phyloP scores from a whole-genome alignment of 2,329 filamentous ascomycete genomes.

The Colletotrichum sp. region DNA sequence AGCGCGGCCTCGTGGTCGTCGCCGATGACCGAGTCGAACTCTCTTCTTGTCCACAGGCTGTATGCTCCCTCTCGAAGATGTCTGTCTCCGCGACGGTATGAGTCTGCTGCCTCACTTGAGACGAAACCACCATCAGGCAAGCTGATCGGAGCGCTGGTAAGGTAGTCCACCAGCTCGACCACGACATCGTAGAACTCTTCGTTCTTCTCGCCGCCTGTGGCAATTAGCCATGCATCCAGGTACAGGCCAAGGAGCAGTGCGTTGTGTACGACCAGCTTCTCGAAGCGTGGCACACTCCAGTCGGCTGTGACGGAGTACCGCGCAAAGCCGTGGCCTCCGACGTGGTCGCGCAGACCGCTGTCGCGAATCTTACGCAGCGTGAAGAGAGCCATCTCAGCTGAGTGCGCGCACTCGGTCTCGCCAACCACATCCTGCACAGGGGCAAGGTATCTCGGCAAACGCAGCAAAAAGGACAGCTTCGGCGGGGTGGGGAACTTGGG shows the following conservation, averaged over 20 bases:
- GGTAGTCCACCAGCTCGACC: constrained; percentile 84
- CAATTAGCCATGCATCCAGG: constrained; percentile 79
- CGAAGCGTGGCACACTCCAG: constrained; percentile 95
- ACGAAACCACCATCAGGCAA: constrained; percentile 77
- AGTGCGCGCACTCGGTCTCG: constrained; percentile 73
- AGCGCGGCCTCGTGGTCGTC: constrained; percentile 57
- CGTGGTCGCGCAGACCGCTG: constrained; percentile 60
- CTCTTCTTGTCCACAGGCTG: constrained; percentile 91
- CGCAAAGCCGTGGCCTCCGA: constrained; percentile 58
- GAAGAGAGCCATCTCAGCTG: constrained; percentile 78
- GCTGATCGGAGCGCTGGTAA: constrained; percentile 74
- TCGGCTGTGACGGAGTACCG: constrained; percentile 90
- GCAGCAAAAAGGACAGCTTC: constrained; percentile 82
- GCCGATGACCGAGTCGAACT: constrained; percentile 79
- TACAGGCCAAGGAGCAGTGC: constrained; percentile 84
- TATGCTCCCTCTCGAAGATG: constrained; percentile 92
- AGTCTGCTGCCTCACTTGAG: constrained; percentile 91
- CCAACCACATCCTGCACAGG: constrained; percentile 90
- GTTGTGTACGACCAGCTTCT: constrained; percentile 96
- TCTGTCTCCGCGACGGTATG: constrained; percentile 72
- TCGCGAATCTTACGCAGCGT: constrained; percentile 77
- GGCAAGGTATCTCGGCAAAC: constrained; percentile 72
- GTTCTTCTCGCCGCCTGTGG: constrained; percentile 50
- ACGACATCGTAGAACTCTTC: constrained; percentile 79
- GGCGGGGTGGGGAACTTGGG: constrained; percentile 92